Conservation (phyloP, 805 yeast genomes). For the Lipomyces starkeyi region DNA sequence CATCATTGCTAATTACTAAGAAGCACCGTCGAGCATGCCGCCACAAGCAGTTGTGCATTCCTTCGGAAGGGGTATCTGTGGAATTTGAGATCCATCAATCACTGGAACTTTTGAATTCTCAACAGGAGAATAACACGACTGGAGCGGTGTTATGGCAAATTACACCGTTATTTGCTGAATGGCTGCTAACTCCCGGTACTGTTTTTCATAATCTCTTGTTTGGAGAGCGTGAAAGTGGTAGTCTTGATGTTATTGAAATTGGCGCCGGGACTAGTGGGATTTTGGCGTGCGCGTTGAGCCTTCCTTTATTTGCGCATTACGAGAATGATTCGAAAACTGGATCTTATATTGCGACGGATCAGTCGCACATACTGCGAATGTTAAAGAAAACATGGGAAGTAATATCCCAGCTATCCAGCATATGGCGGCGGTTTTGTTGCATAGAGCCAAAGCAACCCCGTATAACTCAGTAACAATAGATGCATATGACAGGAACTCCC, state of each 20-base stretch:
- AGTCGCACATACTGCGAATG: conserved; percentile 58
- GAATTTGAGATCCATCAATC: conserved; percentile 48
- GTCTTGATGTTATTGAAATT: conserved; percentile 55
- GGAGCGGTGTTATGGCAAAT: conserved; percentile 71
- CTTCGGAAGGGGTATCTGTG: background rate
- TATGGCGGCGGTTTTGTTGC: conserved; percentile 32
- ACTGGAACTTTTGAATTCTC: conserved; percentile 46
- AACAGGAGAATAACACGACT: conserved; percentile 54
- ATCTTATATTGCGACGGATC: conserved; percentile 64
- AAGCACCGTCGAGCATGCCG: background rate
- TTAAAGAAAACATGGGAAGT: conserved; percentile 53
- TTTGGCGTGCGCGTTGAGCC: conserved; percentile 52
- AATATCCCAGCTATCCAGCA: conserved; percentile 47
- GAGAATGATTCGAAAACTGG: background rate
- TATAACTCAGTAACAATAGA: conserved; percentile 7
- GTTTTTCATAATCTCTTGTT: conserved; percentile 24
- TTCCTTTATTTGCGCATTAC: conserved; percentile 30
- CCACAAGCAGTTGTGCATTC: background rate
- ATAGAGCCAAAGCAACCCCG: background rate
- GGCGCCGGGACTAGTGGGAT: conserved; percentile 69
- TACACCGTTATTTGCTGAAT: conserved; percentile 56
- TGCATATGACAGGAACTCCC: background rate
- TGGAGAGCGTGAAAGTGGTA: conserved; percentile 31
- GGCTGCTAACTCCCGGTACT: conserved; percentile 52
- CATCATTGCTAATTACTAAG: background rate